Evolutionary conservation across 495 filamentous ascomycete genomes (phyloP).

Genomic region (Penicillium waksmanii): DNA sequence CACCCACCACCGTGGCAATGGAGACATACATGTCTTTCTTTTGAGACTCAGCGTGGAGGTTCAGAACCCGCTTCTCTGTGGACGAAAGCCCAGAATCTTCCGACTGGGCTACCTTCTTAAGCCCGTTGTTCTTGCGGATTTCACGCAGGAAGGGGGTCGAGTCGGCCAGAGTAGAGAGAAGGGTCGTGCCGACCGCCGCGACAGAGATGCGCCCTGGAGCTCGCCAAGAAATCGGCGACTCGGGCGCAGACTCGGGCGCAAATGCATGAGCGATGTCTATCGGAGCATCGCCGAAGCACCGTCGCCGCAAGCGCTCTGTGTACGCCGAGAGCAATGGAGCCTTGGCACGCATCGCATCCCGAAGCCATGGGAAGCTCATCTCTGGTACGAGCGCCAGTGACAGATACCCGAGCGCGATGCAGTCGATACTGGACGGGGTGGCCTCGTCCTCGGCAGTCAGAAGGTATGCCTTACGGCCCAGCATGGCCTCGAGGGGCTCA

Average conservation of each 20-base stretch:
- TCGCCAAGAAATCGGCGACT: constrained; percentile 41
- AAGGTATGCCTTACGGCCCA: constrained; percentile 59
- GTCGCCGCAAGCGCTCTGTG: constrained; percentile 47
- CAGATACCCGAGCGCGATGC: constrained; percentile 76
- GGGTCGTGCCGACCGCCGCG: constrained; percentile 39
- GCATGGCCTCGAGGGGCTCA: constrained; percentile 65
- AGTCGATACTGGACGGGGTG: constrained; percentile 69
- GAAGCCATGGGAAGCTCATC: constrained; percentile 73
- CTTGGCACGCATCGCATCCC: constrained; percentile 60
- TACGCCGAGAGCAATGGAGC: constrained; percentile 59
- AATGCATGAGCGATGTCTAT: constrained; percentile 37
- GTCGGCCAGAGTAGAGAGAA: constrained; percentile 44
- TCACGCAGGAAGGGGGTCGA: constrained; percentile 45
- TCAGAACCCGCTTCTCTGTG: constrained; percentile 30
- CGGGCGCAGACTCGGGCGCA: constrained; percentile 12
- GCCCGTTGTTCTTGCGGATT: constrained; percentile 38
- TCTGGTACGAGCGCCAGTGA: constrained; percentile 71
- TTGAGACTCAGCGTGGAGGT: constrained; percentile 30
- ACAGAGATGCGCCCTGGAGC: constrained; percentile 38
- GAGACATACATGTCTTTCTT: constrained; percentile 45
- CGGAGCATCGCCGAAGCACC: constrained; percentile 42
- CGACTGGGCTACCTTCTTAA: constrained; percentile 37
- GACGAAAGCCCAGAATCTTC: constrained; percentile 30
- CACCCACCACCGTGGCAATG: constrained; percentile 41
- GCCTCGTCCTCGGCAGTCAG: constrained; percentile 43